Conservation (phyloP, 2,329 filamentous ascomycete genomes). For the Davidsoniella neocaledoniae region DNA sequence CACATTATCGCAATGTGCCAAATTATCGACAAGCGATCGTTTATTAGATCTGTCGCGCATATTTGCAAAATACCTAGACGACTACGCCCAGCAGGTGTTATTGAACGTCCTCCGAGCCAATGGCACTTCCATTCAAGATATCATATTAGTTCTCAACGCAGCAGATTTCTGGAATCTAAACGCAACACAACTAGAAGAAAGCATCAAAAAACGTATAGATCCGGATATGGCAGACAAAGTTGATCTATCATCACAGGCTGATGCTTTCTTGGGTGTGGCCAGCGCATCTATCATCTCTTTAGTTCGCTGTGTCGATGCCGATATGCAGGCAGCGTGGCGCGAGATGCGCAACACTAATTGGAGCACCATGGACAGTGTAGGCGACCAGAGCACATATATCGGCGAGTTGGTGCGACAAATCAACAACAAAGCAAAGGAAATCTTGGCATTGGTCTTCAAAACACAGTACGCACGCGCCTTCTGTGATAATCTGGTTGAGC, state of each 20-base stretch:
- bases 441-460: constrained; percentile 65
- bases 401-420: constrained; percentile 60
- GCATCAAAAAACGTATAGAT: constrained; percentile 81
- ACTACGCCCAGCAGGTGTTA: constrained; percentile 86
- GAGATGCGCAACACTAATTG: constrained; percentile 96
- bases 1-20: constrained; percentile 84
- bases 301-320: constrained; percentile 66
- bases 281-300: constrained; percentile 71
- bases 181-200: constrained; percentile 84
- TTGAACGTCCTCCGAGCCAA: constrained; percentile 49
- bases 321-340: constrained; percentile 75
- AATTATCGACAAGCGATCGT: constrained; percentile 79
- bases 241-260: constrained; percentile 81
- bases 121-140: constrained; percentile 50
- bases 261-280: constrained; percentile 89
- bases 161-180: constrained; percentile 96
- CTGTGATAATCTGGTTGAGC: constrained; percentile 88
- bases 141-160: constrained; percentile 80
- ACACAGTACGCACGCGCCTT: constrained; percentile 89
- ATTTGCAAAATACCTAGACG: constrained; percentile 83
- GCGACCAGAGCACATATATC: constrained; percentile 87
- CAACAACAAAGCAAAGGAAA: constrained; percentile 54
- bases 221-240: constrained; percentile 57
- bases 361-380: constrained; percentile 83
- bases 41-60: constrained; percentile 71